phyloP scores from a whole-genome alignment of 495 filamentous ascomycete species.

The Talaromyces wortmannii region DNA sequence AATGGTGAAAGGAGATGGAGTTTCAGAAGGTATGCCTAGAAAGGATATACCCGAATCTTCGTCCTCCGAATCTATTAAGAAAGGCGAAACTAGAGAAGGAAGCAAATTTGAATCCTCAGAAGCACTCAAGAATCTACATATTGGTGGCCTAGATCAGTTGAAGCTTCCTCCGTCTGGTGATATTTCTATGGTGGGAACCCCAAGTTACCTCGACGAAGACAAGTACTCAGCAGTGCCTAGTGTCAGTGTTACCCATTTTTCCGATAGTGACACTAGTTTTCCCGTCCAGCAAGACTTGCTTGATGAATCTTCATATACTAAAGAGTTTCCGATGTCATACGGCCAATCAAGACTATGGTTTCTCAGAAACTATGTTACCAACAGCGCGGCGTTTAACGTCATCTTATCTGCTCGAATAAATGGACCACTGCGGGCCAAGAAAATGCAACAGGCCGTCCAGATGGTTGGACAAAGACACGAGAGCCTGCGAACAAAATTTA shows the following conservation, averaged over 20 bases:
- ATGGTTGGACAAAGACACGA: slow-evolving; percentile 26
- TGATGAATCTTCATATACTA: no score
- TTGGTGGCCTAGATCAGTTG: neutral
- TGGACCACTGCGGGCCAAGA: slow-evolving; percentile 7
- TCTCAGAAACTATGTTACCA: slow-evolving; percentile 17
- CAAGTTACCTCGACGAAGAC: neutral
- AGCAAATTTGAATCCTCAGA: neutral
- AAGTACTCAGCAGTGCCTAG: neutral
- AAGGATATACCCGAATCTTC: neutral
- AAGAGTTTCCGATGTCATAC: slow-evolving; percentile 19
- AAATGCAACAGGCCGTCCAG: slow-evolving; percentile 19
- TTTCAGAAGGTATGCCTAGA: neutral
- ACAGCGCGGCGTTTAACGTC: slow-evolving; percentile 29
- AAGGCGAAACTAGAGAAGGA: neutral
- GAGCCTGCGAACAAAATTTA: slow-evolving; percentile 27
- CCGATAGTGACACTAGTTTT: no score
- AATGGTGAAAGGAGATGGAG: neutral
- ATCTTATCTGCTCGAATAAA: slow-evolving; percentile 1
- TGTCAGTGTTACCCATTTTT: neutral
- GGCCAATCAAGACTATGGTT: slow-evolving; percentile 45
- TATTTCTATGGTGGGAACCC: no score
- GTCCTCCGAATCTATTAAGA: neutral
- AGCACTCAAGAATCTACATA: neutral
- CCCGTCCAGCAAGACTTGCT: no score
- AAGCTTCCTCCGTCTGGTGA: no score